A percentile compares a stretch with the other conserved stretches of the same genome.
phyloP scores from a whole-genome alignment of 2,329 filamentous ascomycete species.

The Remersonia thermophila region DNA sequence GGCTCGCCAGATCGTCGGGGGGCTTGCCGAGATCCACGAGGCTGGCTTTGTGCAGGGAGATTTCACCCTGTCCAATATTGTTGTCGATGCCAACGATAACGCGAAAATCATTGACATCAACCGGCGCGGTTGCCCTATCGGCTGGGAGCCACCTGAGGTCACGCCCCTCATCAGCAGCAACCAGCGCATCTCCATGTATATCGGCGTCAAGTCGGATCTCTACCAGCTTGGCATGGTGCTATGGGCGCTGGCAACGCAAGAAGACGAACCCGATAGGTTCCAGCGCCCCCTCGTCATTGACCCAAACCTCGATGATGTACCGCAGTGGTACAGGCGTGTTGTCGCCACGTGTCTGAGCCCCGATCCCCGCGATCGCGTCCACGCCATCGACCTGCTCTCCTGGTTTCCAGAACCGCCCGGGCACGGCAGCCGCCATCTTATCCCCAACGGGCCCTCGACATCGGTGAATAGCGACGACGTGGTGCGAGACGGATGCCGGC shows the following conservation, averaged over 20 bases:
- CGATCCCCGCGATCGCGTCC: slow-evolving; percentile 57
- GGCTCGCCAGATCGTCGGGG: slow-evolving; percentile 83
- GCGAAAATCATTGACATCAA: slow-evolving; percentile 99
- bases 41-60: slow-evolving; percentile 95
- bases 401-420: slow-evolving; percentile 45
- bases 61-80: slow-evolving; percentile 94
- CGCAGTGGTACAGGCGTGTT: slow-evolving; percentile 65
- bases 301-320: slow-evolving; percentile 51
- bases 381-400: slow-evolving; percentile 58
- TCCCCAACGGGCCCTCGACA: slow-evolving; percentile 22
- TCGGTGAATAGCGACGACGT: slow-evolving; percentile 27
- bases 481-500: slow-evolving; percentile 27
- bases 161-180: slow-evolving; percentile 73
- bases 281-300: slow-evolving; percentile 54
- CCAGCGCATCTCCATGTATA: slow-evolving; percentile 90
- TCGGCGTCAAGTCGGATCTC: slow-evolving; percentile 93
- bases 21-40: slow-evolving; percentile 86
- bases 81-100: slow-evolving; percentile 71
- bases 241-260: slow-evolving; percentile 77
- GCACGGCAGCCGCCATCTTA: slow-evolving; percentile 18
- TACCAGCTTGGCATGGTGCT: slow-evolving; percentile 96
- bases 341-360: slow-evolving; percentile 66
- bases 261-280: slow-evolving; percentile 79
- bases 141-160: slow-evolving; percentile 94
- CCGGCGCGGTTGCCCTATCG: slow-evolving; percentile 86